Evolutionary conservation across 495 filamentous ascomycete species (phyloP).

Genomic region (Choiromyces venosus): DNA sequence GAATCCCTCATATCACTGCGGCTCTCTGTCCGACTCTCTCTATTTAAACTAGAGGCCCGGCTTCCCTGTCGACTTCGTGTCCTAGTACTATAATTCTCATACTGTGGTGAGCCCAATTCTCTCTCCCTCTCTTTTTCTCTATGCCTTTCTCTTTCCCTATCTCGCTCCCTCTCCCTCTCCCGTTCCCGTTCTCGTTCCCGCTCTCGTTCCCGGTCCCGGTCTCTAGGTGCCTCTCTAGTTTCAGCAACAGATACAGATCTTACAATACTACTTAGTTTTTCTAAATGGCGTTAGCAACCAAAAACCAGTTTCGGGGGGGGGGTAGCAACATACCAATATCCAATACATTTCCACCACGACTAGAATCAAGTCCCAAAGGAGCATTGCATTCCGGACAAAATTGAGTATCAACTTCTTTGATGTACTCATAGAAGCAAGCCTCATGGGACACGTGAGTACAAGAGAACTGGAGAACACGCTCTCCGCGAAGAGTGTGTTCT

Average conservation of each 20-base stretch:
- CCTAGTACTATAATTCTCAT: slow-evolving; percentile 33
- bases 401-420: slow-evolving; percentile 90
- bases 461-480: slow-evolving; percentile 92
- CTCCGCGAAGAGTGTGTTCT: slow-evolving; percentile 91
- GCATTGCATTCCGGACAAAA: slow-evolving; percentile 93
- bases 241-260: slow-evolving; percentile 73
- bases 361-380: slow-evolving; percentile 87
- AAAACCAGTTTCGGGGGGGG: neutral
- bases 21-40: slow-evolving; percentile 47
- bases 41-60: slow-evolving; percentile 40
- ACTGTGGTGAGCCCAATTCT: slow-evolving; percentile 48
- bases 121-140: slow-evolving; percentile 38
- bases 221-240: slow-evolving; percentile 44
- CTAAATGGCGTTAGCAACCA: slow-evolving; percentile 49
- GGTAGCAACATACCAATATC: slow-evolving; percentile 69
- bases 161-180: slow-evolving; percentile 17
- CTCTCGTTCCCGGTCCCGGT: slow-evolving; percentile 41
- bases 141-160: slow-evolving; percentile 33
- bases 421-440: slow-evolving; percentile 98
- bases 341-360: slow-evolving; percentile 86
- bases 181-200: slow-evolving; percentile 37
- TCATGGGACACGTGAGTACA: slow-evolving; percentile 95
- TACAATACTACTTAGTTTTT: slow-evolving; percentile 93
- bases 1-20: slow-evolving; percentile 50
- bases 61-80: slow-evolving; percentile 41